Evolutionary conservation across 2,329 filamentous ascomycete genomes (phyloP), one percentile per base, ranked within the genome.

Genomic region (Apiospora aurea): DNA sequence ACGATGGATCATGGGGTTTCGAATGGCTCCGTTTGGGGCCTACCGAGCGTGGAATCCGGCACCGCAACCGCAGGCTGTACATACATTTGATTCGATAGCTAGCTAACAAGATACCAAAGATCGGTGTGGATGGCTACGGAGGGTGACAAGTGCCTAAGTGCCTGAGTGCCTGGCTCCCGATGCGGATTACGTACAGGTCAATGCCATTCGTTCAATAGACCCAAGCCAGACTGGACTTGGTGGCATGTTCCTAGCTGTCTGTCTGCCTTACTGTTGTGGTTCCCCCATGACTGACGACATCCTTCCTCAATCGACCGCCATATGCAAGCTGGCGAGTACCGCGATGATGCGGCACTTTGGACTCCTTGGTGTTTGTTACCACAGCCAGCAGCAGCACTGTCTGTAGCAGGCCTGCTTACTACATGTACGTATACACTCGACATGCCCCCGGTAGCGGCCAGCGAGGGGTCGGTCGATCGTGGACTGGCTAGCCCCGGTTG

Each of bases 181-280:
- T 64, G 21, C 57, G 57, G 34, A 64, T 64, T 61, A 61, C 53
- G 34, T 64, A 64, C 57, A 41, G 57, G 57, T 24, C 57, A n/a
- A 41, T 64, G 57, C 57, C n/a, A 64, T 41, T 21, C 57, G 57
- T 21, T 34, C 34, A 29, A 24, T 18, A n/a, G n/a, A 29, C 26
- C 26, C 26, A 29, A 29, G 26, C 26, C 26, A 29, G 26, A 29
- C 26, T 29, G 26, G 26, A 29, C 26, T 29, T 29, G 26, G 26
- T 26, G 26, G 26, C 41, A 11, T 43, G 41, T 14, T 43, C 41
- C 13, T 13, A 38, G 34, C 34, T 43, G 41, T 43, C 41, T 43
- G 41, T 13, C 41, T 43, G 41, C 41, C 41, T 43, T 43, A 2
- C 41, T 43, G 10, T 3, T 43, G 41, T 43, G 41, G 6, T 43